Percentiles rank a stretch among this genome's conserved stretches.
Conservation (phyloP, 352 stramenopile genomes). For the Globisporangium spiculum region DNA sequence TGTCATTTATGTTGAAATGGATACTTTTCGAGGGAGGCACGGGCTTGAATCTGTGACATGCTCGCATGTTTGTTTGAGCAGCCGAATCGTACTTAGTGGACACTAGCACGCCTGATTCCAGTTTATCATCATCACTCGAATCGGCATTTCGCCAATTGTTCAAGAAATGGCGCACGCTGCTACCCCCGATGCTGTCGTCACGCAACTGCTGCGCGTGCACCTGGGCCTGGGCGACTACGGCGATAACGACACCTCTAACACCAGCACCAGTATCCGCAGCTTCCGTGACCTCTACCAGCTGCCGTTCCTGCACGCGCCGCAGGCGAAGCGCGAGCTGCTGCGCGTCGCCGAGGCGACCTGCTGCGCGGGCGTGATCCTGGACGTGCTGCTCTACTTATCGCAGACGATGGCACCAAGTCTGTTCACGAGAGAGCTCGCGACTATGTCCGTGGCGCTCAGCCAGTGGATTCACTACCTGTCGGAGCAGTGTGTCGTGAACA, state of each 20-base stretch:
- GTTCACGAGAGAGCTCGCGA: constrained; percentile 49
- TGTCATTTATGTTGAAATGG: background rate
- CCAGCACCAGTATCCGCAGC: constrained; percentile 20
- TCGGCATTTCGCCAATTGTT: background rate
- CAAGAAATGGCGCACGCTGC: background rate
- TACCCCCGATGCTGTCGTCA: constrained; percentile 40
- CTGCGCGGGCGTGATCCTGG: constrained; percentile 60
- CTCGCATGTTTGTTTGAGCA: background rate
- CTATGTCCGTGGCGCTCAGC: constrained; percentile 34
- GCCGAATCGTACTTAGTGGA: background rate
- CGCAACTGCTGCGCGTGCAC: constrained; percentile 86
- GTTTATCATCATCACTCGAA: too few relatives aligned
- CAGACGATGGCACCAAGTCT: constrained; percentile 63
- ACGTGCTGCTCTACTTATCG: constrained; percentile 73
- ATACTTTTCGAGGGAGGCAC: background rate
- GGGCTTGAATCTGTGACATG: background rate
- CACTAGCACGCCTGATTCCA: background rate
- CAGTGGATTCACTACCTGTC: constrained; percentile 73
- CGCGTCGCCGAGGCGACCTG: constrained; percentile 40
- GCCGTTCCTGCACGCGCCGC: constrained; percentile 28
- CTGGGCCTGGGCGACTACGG: constrained; percentile 54
- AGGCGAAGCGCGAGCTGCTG: constrained; percentile 52
- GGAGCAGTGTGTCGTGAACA: constrained; percentile 50
- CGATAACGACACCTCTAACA: background rate
- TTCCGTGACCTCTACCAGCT: constrained; percentile 59